Evolutionary conservation across 768 basidiomycete genomes (phyloP).

Genomic region (Lactarius quietus): DNA sequence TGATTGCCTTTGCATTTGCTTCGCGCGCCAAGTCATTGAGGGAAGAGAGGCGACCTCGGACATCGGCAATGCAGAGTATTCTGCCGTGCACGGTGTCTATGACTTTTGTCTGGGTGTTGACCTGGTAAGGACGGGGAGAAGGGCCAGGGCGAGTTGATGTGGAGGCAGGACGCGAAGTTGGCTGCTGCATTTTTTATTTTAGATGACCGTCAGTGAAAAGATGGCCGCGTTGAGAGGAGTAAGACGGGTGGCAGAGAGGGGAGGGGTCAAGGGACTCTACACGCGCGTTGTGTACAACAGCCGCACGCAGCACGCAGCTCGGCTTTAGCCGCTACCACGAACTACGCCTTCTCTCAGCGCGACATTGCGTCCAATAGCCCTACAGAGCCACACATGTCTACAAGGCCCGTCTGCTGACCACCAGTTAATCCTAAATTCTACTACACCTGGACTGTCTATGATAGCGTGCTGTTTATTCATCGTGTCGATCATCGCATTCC

Average conservation of each 20-base stretch:
- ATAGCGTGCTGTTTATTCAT: constrained; percentile 48
- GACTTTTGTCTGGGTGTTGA: constrained; percentile 76
- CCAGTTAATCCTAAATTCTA: constrained; percentile 52
- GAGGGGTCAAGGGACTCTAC: neutral
- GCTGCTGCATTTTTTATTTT: constrained; percentile 43
- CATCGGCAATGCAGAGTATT: constrained; percentile 93
- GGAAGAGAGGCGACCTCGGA: constrained; percentile 79
- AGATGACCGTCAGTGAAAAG: neutral
- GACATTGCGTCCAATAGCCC: too few species aligned
- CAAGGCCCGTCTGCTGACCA: constrained; percentile 43
- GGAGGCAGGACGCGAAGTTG: constrained; percentile 54
- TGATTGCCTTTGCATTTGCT: constrained; percentile 84
- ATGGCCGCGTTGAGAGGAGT: neutral
- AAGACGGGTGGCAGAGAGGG: neutral
- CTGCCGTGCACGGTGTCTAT: constrained; percentile 79
- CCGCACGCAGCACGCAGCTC: neutral
- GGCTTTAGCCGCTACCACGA: constrained; percentile 1
- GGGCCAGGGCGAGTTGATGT: constrained; percentile 55
- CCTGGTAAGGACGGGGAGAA: constrained; percentile 52
- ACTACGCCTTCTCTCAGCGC: neutral
- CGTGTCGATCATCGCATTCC: constrained; percentile 46
- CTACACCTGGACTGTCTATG: constrained; percentile 42
- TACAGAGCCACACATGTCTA: constrained; percentile 50
- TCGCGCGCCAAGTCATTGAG: constrained; percentile 91
- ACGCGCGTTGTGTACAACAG: neutral